Evolutionary conservation across 345 rosid genomes (phyloP), one percentile per base, ranked within the genome.

Genomic region (Aurinia saxatilis): DNA sequence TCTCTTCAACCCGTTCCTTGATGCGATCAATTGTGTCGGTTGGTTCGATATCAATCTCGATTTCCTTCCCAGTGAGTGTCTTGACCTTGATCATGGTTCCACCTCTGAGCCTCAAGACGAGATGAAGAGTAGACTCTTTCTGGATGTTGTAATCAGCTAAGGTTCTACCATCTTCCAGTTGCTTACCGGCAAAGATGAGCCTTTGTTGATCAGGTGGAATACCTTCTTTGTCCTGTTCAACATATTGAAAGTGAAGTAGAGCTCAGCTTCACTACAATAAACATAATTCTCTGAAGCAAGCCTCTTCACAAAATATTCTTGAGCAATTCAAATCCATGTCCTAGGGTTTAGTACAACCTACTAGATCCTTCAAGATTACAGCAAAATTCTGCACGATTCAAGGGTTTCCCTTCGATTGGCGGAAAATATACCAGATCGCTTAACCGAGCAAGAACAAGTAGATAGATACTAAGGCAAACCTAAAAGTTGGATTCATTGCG

Each of bases 81-180:
- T 87, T 89, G 34, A 92, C 98, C 71, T 89, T 92, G 37, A 92
- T 87, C 98, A 92, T 92, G 25, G 97, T 92, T 19, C 98, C 97
- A 57, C 98, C 97, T 54, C 97, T 78, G 27, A 93, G 96, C 81
- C 99, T 82, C 80, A 87, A 65, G 55, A 93, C 99, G 37, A 89
- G 47, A 47, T 87, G 97, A 77, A 89, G 98, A 12, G 97, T 89
- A 7, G 93, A 92, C 82, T 89, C 98, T 84, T 87, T 92, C 54
- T 87, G 95, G 75, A 91, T 88, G 75, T 82, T 86, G 73, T 91
- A 91, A 73, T 86, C 96, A 0, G 93, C 93, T 38, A 92, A 81
- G 7, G 98, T 92, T 36, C 95, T 70, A 0, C 97, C 98, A 84
- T 92, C 97, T 76, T 93, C 99, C 59, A 90, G 80, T 57, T 93